phyloP scores from a whole-genome alignment of 306 rosid species.

The Biancaea sappan region DNA sequence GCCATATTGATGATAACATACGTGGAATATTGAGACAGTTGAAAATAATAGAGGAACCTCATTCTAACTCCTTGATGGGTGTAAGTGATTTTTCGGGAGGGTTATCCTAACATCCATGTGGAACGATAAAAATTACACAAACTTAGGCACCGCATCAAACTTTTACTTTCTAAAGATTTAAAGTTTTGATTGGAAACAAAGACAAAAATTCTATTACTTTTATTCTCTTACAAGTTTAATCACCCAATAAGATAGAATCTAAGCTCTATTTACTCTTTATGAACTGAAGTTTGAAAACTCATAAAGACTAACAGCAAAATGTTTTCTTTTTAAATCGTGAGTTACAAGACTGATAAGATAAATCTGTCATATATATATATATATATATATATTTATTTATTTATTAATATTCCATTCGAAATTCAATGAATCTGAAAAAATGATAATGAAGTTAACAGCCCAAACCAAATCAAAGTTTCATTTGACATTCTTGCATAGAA shows the following conservation, averaged over 20 bases:
- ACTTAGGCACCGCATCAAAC: not conserved
- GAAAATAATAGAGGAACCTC: not conserved
- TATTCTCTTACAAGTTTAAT: not conserved
- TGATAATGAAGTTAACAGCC: not conserved
- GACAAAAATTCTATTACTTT: not conserved
- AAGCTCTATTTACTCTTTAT: not conserved
- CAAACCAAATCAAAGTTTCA: not conserved
- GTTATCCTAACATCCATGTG: not conserved
- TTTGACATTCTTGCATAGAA: not conserved
- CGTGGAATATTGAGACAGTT: not conserved
- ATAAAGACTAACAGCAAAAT: not conserved
- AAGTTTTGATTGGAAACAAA: not conserved
- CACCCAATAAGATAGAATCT: not conserved
- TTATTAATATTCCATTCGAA: not conserved
- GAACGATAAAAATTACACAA: not conserved
- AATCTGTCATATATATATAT: too few species aligned
- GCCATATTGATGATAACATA: not conserved
- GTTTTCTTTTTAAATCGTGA: not conserved
- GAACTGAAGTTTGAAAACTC: not conserved
- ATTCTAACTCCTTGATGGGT: not conserved
- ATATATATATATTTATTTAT: too few species aligned
- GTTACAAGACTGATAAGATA: not conserved
- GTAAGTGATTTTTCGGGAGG: not conserved
- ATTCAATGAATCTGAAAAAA: not conserved
- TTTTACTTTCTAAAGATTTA: not conserved